These are phyloP conservation scores for Calamus simplicifolius DNA, from an alignment of 176 grass and related monocot genomes.

Conservation along the genomic window DNA sequence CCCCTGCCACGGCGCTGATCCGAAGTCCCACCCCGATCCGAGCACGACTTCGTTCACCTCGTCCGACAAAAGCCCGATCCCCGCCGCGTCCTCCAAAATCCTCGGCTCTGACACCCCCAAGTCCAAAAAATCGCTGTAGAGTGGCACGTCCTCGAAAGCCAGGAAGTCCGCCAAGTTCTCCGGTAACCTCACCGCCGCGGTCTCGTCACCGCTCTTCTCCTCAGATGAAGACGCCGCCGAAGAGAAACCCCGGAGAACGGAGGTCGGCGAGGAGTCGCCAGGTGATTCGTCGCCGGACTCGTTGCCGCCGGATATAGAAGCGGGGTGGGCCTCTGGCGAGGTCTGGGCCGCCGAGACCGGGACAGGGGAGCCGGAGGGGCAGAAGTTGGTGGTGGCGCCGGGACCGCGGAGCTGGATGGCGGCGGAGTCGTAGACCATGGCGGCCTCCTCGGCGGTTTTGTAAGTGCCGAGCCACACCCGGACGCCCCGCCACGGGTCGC, in stretches of 20 bases:
- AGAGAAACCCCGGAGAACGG: slow-evolving; percentile 70
- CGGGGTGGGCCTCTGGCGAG: neutral
- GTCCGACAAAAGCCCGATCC: slow-evolving; percentile 3
- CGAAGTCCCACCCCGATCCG: slow-evolving; percentile 20
- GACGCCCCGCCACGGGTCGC: slow-evolving; percentile 71
- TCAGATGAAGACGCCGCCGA: slow-evolving; percentile 4
- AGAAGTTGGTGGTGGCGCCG: slow-evolving; percentile 52
- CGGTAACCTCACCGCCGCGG: slow-evolving; percentile 11
- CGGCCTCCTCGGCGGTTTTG: slow-evolving; percentile 88
- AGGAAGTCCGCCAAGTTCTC: slow-evolving; percentile 40
- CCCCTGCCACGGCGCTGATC: slow-evolving; percentile 31
- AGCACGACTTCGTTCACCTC: slow-evolving; percentile 6
- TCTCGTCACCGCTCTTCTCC: slow-evolving; percentile 18
- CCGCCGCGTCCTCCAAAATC: slow-evolving; percentile 24
- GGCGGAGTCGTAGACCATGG: slow-evolving; percentile 66
- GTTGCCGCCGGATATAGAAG: slow-evolving; percentile 23
- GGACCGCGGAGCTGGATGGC: slow-evolving; percentile 61
- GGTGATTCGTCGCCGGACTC: slow-evolving; percentile 58
- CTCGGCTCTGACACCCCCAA: slow-evolving; percentile 45
- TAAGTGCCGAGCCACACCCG: slow-evolving; percentile 95
- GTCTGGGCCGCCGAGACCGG: neutral
- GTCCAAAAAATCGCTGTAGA: slow-evolving; percentile 35
- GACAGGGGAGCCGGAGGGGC: neutral
- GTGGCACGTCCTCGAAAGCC: slow-evolving; percentile 39
- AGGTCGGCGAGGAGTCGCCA: slow-evolving; percentile 59